phyloP scores from a whole-genome alignment of 768 basidiomycete genomes.

The Lactarius trivialis region DNA sequence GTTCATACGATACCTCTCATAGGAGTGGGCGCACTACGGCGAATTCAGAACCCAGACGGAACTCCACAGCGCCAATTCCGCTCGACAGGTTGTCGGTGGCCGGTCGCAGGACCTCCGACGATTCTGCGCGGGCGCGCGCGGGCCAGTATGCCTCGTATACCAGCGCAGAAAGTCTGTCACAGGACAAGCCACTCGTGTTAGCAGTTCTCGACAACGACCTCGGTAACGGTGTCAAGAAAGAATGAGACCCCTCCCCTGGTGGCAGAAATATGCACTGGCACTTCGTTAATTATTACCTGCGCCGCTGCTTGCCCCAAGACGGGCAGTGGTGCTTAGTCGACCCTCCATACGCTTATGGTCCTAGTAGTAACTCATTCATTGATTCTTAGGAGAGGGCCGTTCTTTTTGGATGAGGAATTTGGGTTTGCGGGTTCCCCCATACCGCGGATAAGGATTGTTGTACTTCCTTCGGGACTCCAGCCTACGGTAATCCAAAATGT shows the following conservation, averaged over 20 bases:
- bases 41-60: not conserved
- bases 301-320: not conserved
- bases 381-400: too few species aligned
- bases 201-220: too few species aligned
- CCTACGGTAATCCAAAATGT: too few species aligned
- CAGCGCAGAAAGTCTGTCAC: not conserved
- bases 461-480: too few species aligned
- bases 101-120: not conserved
- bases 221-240: too few species aligned
- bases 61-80: not conserved
- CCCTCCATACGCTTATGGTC: too few species aligned
- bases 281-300: not conserved
- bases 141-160: not conserved
- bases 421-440: too few species aligned
- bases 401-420: too few species aligned
- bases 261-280: not conserved
- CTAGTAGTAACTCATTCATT: too few species aligned
- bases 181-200: not conserved
- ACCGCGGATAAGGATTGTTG: too few species aligned
- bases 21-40: not conserved
- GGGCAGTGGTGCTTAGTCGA: too few species aligned
- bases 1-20: not conserved
- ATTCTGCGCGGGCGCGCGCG: not conserved
- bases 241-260: too few species aligned
- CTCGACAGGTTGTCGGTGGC: constrained; percentile 4